Conservation (phyloP, 2,329 filamentous ascomycete genomes). For the Fonsecaea multimorphosa region DNA sequence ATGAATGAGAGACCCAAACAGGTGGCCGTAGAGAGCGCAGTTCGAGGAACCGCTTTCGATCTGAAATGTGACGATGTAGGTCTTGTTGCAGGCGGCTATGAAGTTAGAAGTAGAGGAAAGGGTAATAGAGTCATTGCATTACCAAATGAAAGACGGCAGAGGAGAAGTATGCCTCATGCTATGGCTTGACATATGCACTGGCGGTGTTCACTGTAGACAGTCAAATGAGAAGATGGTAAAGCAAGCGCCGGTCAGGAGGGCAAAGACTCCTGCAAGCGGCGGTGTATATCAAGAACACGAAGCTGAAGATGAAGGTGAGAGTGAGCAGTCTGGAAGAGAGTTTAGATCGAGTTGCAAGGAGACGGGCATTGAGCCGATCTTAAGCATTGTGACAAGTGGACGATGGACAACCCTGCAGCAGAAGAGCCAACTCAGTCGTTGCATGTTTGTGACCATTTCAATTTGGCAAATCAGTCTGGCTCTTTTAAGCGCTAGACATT, state of each 20-base stretch:
- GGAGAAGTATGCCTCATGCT: background rate
- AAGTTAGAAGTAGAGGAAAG: background rate
- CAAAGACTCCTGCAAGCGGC: too few relatives aligned
- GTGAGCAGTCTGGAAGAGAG: too few relatives aligned
- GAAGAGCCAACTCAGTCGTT: background rate
- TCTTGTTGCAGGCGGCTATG: background rate
- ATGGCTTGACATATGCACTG: background rate
- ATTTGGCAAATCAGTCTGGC: background rate
- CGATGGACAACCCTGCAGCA: background rate
- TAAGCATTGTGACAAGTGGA: background rate
- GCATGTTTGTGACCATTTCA: background rate
- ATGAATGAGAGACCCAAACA: background rate
- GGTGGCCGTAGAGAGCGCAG: background rate
- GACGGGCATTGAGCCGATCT: background rate
- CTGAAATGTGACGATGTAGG: background rate
- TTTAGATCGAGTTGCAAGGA: too few relatives aligned
- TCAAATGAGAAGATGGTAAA: too few relatives aligned
- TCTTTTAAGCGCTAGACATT: background rate
- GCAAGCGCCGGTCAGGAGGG: too few relatives aligned
- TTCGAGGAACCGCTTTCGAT: background rate
- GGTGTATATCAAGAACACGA: too few relatives aligned
- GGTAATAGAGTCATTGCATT: background rate
- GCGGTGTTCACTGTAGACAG: too few relatives aligned
- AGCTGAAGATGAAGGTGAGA: too few relatives aligned
- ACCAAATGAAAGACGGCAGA: background rate